Evolutionary conservation across 768 basidiomycete genomes (phyloP).

Genomic region (Cystofilobasidium macerans): DNA sequence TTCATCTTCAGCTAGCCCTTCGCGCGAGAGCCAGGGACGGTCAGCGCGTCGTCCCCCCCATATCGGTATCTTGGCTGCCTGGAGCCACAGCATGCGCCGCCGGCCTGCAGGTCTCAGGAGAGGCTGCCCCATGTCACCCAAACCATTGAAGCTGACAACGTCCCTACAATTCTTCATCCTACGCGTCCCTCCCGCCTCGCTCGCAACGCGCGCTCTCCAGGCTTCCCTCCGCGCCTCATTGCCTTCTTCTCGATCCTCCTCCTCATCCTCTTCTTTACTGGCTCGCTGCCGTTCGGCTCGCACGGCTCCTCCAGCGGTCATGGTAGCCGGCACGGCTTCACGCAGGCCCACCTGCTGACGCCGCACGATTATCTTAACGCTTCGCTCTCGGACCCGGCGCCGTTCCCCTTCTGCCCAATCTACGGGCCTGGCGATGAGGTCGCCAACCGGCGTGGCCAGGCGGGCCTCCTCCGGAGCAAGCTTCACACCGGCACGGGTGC

Average conservation of each 20-base stretch:
- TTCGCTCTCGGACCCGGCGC: conserved; percentile 44
- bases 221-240: conserved; percentile 25
- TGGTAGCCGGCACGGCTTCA: conserved; percentile 10
- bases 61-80: too few species aligned
- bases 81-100: too few species aligned
- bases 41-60: too few species aligned
- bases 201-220: too few species aligned
- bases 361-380: conserved; percentile 76
- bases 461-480: conserved; percentile 60
- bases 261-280: conserved; percentile 24
- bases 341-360: conserved; percentile 30
- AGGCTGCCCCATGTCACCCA: too few species aligned
- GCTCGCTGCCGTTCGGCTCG: conserved; percentile 9
- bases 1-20: too few species aligned
- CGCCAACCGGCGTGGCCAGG: conserved; percentile 63
- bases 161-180: too few species aligned
- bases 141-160: too few species aligned
- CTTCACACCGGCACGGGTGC: conserved; percentile 70
- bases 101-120: too few species aligned
- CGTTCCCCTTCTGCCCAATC: conserved; percentile 84
- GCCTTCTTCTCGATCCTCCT: conserved; percentile 26
- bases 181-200: too few species aligned
- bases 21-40: too few species aligned
- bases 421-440: conserved; percentile 73
- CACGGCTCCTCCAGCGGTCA: too few species aligned